Percentiles rank a stretch among this genome's conserved stretches.
These are phyloP conservation scores for Lasiodiplodia gonubiensis DNA, from an alignment of 2,329 filamentous ascomycete genomes.

Conservation along the genomic window DNA sequence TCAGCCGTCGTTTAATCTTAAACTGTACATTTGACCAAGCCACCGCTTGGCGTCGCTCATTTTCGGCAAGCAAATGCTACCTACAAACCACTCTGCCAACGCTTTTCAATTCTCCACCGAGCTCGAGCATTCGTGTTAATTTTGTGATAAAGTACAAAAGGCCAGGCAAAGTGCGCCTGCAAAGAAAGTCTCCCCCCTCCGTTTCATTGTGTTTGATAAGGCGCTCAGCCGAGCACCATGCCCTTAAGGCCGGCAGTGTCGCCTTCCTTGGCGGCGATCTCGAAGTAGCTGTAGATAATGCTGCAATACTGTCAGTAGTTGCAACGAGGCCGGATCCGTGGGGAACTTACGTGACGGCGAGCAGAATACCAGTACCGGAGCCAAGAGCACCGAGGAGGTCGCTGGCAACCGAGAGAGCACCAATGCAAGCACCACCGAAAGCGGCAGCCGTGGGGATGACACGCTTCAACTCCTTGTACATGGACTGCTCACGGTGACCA, in stretches of 20 bases:
- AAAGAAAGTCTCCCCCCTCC: slow-evolving; percentile 6
- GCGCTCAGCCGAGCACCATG: slow-evolving; percentile 61
- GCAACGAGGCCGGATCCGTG: background rate
- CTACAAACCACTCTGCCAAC: slow-evolving; percentile 21
- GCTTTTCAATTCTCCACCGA: slow-evolving; percentile 15
- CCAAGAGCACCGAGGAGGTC: slow-evolving; percentile 95
- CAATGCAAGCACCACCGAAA: slow-evolving; percentile 98
- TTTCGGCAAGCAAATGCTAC: slow-evolving; percentile 6
- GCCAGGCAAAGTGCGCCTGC: background rate
- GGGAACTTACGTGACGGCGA: slow-evolving; percentile 91
- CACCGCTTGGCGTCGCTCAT: background rate
- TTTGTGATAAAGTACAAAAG: slow-evolving; percentile 27
- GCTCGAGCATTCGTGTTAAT: slow-evolving; percentile 13
- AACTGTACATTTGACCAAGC: slow-evolving; percentile 22
- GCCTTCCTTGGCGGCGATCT: slow-evolving; percentile 98
- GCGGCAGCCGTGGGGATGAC: slow-evolving; percentile 98
- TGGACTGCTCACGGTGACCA: slow-evolving; percentile 98
- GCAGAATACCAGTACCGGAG: slow-evolving; percentile 94
- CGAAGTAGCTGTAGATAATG: slow-evolving; percentile 99
- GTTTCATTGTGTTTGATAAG: background rate
- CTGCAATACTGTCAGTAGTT: slow-evolving; percentile 54
- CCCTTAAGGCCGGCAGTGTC: slow-evolving; percentile 81
- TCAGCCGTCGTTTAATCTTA: slow-evolving; percentile 11
- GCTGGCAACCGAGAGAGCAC: slow-evolving; percentile 91
- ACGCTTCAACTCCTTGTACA: slow-evolving; percentile 99